Evolutionary conservation across 352 stramenopile species (phyloP).

Genomic region (Elongisporangium senticosum): DNA sequence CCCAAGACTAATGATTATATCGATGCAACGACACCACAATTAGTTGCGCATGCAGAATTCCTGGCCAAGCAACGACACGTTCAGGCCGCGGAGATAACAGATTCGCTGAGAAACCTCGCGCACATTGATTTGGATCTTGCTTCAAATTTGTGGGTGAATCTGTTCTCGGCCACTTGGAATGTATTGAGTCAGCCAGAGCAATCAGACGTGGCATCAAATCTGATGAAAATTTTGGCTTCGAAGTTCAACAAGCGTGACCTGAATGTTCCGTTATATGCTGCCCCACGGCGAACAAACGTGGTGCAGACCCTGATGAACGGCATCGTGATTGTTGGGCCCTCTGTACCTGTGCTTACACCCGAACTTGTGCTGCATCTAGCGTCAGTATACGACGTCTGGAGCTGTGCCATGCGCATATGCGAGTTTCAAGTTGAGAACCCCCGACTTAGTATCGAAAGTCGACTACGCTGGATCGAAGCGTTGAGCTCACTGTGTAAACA

Average conservation of each 20-base stretch:
- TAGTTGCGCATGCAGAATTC: constrained; percentile 18
- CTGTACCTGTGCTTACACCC: constrained; percentile 66
- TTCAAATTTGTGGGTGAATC: constrained; percentile 74
- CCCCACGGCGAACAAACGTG: constrained; percentile 65
- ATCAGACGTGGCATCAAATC: constrained; percentile 48
- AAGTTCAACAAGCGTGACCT: constrained; percentile 88
- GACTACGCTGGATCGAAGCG: constrained; percentile 81
- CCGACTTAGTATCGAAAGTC: constrained; percentile 55
- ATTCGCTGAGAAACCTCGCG: constrained; percentile 55
- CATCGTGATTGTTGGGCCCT: constrained; percentile 52
- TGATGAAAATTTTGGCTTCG: constrained; percentile 77
- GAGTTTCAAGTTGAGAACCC: constrained; percentile 82
- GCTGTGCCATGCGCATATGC: constrained; percentile 55
- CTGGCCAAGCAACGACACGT: constrained; percentile 22
- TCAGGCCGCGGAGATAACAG: constrained; percentile 33
- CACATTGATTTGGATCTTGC: constrained; percentile 84
- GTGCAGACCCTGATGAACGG: constrained; percentile 82
- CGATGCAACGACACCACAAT: background rate
- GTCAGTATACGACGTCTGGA: constrained; percentile 82
- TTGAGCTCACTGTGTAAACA: constrained; percentile 84
- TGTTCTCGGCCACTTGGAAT: constrained; percentile 62
- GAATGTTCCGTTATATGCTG: constrained; percentile 50
- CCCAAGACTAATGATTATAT: background rate
- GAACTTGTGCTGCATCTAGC: constrained; percentile 82
- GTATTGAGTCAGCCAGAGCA: constrained; percentile 20